Base-by-base conservation (phyloP, 148 eudicot genomes). In the Chenopodium formosanum region DNA sequence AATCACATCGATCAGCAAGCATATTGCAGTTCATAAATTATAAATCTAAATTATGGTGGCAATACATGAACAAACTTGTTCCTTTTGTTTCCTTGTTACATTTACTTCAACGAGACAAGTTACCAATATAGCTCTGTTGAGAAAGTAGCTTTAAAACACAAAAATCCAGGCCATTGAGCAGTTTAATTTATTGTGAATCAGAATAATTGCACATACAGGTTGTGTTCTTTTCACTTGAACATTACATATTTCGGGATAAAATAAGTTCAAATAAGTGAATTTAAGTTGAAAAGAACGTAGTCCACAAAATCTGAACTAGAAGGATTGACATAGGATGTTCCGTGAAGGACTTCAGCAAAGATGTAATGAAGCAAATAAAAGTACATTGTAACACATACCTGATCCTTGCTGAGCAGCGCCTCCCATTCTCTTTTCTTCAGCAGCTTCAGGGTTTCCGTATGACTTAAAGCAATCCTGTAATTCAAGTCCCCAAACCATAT, bases 401-500 rank as follows among this genome's bases (percentile, higher is more conserved):
- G 98, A 88, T 95, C 98, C 63, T 91, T 93, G 78, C 86, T 75
- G 20, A 95, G 91, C 71, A 95, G 87, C 47, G 90, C 80, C 68
- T 91, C 91, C 98, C 98, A 95, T 48, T 91, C 90, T 40, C 88
- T 85, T 78, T 88, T 86, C 76, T 87, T 84, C 77, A 95, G 78
- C 71, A 93, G 88, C 78, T 86, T 87, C 85, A 86, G 69, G 47
- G 98, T 89, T 31, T 88, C 93, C 4, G 83, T 78, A 66, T 90
- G 90, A 76, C 89, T 89, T 85, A 92, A 85, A 47, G 91, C 86
- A 48, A 93, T 90, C 79, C 97, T 84, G 88, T 95, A 95, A 79
- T 95, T 95, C 80, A 95, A 84, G 84, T 95, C 98, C 32, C 98
- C 98, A 5, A 95, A 83, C 96, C 96, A 95, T 40, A 95, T 83